Evolutionary conservation across 2,329 filamentous ascomycete species (phyloP), one percentile per base, ranked within the genome.

Genomic region (Colletotrichum noveboracense): DNA sequence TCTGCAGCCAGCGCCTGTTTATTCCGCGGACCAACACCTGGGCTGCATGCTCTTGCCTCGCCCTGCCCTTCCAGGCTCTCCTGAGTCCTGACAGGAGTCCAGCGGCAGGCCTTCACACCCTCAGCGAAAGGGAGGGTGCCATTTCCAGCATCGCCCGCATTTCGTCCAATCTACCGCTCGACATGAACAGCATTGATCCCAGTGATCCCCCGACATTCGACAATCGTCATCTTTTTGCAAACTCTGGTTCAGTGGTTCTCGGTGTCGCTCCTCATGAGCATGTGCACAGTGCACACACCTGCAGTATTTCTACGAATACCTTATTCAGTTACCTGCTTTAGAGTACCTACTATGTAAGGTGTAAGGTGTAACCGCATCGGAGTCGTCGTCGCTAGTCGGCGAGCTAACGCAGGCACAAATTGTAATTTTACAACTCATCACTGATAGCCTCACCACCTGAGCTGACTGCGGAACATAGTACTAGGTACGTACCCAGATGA

Each of bases 1-100:
- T 67, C 72, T 67, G 62, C 69, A 67, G 55, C 52, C 65, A 52
- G 55, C 36, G 32, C 68, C 62, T 72, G 61, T 71, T 71, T 58
- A 26, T 67, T 26, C 28, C 58, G 34, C 38, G 34, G 28, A 48
- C 67, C 55, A 55, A 32, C 30, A 48, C 32, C 66, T 32, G 16
- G 56, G 58, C 32, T 61, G 18, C 16, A 61, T 30, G 32, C 12
- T 34, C 16, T 32, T n/a, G 30, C 58, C 58, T 8, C 21, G 26
- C 26, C 32, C 56, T 32, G 26, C 55, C 6, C 24, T 60, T 28
- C 26, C 16, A 38, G 36, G 36, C 36, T 43, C 38, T 43, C 38
- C 36, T 38, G 36, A 38, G 36, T 34, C 6, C 32, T 34, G 32
- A 34, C 6, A 43, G 38, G 38, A 48, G 38, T 48, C 38, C 38